A percentile compares a stretch with the other conserved stretches of the same genome.
Evolutionary conservation across 352 stramenopile genomes (phyloP).

Genomic region (Hyaloperonospora brassicae): DNA sequence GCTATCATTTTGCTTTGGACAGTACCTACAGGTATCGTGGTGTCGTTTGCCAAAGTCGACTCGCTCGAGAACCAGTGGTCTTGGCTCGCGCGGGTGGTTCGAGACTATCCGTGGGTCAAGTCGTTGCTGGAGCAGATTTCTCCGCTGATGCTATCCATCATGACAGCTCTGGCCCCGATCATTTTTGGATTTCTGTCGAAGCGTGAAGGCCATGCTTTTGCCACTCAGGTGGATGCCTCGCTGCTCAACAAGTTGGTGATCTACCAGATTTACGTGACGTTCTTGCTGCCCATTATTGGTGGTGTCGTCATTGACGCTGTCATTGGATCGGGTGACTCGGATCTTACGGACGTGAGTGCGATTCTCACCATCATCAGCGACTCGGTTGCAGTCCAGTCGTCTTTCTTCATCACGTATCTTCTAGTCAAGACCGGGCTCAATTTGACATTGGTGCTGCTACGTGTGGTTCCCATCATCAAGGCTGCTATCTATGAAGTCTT

Average conservation of each 20-base stretch:
- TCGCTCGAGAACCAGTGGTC: conserved; percentile 42
- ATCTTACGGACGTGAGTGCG: conserved; percentile 35
- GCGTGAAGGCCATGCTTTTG: conserved; percentile 67
- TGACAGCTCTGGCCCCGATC: conserved; percentile 70
- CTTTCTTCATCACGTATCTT: conserved; percentile 77
- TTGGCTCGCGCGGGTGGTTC: conserved; percentile 35
- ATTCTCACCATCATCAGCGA: conserved; percentile 52
- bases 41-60: conserved; percentile 64
- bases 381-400: conserved; percentile 63
- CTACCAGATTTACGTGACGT: conserved; percentile 78
- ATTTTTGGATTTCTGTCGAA: conserved; percentile 79
- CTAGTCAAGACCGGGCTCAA: conserved; percentile 70
- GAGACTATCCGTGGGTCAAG: conserved; percentile 61
- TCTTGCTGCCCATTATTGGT: conserved; percentile 78
- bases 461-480: conserved; percentile 67
- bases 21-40: conserved; percentile 67
- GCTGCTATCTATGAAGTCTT: conserved; percentile 66
- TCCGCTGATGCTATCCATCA: conserved; percentile 69
- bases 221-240: conserved; percentile 52
- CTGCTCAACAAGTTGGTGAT: conserved; percentile 76
- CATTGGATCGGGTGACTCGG: conserved; percentile 40
- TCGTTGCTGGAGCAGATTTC: conserved; percentile 68
- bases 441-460: conserved; percentile 57
- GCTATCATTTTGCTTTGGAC: conserved; percentile 82
- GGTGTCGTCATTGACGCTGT: conserved; percentile 70